phyloP scores from a whole-genome alignment of 345 rosid genomes.

The Eutrema japonicum region DNA sequence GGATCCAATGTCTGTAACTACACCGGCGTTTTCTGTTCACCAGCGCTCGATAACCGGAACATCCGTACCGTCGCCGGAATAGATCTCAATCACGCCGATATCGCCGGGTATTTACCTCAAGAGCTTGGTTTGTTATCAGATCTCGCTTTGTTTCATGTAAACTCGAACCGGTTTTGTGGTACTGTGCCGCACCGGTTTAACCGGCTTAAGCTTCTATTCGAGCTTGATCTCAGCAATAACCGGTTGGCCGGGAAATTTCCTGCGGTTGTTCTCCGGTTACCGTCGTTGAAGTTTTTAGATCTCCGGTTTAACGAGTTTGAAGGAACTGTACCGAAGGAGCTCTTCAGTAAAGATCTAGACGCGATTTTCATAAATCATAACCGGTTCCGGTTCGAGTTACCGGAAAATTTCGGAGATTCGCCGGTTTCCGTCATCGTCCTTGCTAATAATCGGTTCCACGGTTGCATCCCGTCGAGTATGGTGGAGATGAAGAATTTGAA shows the following conservation, averaged over 20 bases:
- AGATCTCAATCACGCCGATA: slow-evolving; percentile 82
- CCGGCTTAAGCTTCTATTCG: slow-evolving; percentile 56
- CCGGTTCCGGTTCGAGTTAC: slow-evolving; percentile 66
- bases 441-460: slow-evolving; percentile 73
- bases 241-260: slow-evolving; percentile 79
- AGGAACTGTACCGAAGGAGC: slow-evolving; percentile 68
- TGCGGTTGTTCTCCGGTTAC: slow-evolving; percentile 55
- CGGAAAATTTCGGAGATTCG: slow-evolving; percentile 71
- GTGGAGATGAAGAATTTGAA: slow-evolving; percentile 72
- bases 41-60: slow-evolving; percentile 53
- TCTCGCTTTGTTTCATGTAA: slow-evolving; percentile 82
- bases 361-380: slow-evolving; percentile 75
- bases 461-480: slow-evolving; percentile 70
- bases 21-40: slow-evolving; percentile 61
- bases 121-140: slow-evolving; percentile 74
- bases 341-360: slow-evolving; percentile 65
- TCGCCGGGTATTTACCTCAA: slow-evolving; percentile 79
- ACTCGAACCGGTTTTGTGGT: slow-evolving; percentile 78
- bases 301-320: slow-evolving; percentile 78
- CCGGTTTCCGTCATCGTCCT: slow-evolving; percentile 78
- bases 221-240: slow-evolving; percentile 83
- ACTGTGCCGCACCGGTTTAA: slow-evolving; percentile 64
- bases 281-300: slow-evolving; percentile 67
- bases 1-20: slow-evolving; percentile 69
- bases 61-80: slow-evolving; percentile 73